Evolutionary conservation across 441 rosid genomes (phyloP).

Genomic region (Croton laevigatus): DNA sequence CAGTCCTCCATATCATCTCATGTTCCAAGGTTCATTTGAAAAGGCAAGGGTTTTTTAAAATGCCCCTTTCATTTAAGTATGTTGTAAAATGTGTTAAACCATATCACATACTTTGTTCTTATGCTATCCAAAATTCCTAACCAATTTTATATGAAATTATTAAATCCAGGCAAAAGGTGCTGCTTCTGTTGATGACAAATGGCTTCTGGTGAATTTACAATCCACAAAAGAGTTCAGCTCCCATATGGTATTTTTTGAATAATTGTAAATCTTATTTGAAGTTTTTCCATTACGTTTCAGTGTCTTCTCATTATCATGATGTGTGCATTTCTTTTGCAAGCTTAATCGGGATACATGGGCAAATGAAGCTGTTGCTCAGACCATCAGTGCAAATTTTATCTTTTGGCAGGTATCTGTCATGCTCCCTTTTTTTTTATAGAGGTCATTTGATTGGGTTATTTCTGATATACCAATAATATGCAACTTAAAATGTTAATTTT

Average conservation of each 20-base stretch:
- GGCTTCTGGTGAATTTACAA: conserved; percentile 93
- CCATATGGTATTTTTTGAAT: conserved; percentile 63
- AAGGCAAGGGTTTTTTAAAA: conserved; percentile 41
- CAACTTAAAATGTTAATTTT: not conserved
- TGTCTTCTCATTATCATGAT: conserved; percentile 14
- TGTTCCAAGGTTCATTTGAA: conserved; percentile 89
- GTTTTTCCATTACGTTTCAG: not conserved
- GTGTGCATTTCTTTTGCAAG: conserved; percentile 41
- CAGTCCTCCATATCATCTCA: conserved; percentile 85
- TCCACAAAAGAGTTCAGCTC: conserved; percentile 92
- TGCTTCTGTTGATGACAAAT: conserved; percentile 73
- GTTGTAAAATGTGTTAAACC: not conserved
- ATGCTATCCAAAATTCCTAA: conserved; percentile 1
- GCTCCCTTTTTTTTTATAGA: not conserved
- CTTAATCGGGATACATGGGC: conserved; percentile 99
- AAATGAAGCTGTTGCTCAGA: conserved; percentile 86
- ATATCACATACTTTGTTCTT: not conserved
- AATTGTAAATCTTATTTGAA: not conserved
- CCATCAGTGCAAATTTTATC: conserved; percentile 77
- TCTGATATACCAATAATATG: not conserved
- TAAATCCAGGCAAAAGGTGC: conserved; percentile 65
- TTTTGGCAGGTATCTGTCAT: conserved; percentile 81
- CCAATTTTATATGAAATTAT: conserved; percentile 7
- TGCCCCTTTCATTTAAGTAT: not conserved
- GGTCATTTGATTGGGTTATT: not conserved